Conservation (phyloP, 305 asterid species). For the Fraxinus albicans region DNA sequence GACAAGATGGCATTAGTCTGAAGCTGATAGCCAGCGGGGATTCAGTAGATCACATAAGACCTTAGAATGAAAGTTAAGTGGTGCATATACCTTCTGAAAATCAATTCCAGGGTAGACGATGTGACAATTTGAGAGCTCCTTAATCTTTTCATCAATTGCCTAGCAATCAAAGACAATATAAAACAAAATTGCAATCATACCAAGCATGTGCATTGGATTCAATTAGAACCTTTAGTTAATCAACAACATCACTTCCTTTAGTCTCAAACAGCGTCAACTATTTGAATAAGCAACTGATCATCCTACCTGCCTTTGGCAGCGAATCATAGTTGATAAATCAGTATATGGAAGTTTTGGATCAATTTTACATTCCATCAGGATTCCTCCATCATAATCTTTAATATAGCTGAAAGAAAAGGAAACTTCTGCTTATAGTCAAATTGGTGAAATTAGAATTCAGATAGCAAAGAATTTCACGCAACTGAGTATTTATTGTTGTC, state of each 20-base stretch:
- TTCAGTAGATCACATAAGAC: not conserved
- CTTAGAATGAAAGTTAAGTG: slow-evolving; percentile 22
- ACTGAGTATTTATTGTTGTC: not conserved
- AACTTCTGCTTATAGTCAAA: slow-evolving; percentile 9
- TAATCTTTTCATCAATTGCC: slow-evolving; percentile 98
- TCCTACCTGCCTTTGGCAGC: slow-evolving; percentile 88
- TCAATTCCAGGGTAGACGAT: slow-evolving; percentile 88
- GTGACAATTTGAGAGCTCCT: slow-evolving; percentile 97
- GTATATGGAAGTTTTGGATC: slow-evolving; percentile 97
- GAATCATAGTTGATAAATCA: slow-evolving; percentile 94
- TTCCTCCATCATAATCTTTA: slow-evolving; percentile 96
- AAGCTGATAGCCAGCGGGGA: not conserved
- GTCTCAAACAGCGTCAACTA: not conserved
- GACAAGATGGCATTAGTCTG: not conserved
- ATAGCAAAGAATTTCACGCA: not conserved
- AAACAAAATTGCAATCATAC: slow-evolving; percentile 27
- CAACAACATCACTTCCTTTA: not conserved
- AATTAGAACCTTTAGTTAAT: not conserved
- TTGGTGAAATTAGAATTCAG: not conserved
- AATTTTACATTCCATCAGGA: slow-evolving; percentile 97
- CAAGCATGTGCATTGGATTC: not conserved
- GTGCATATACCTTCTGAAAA: slow-evolving; percentile 81
- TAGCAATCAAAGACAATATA: slow-evolving; percentile 32
- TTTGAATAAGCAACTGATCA: slow-evolving; percentile 14
- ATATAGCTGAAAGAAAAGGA: slow-evolving; percentile 57